These are phyloP conservation scores for Stachybotrys chlorohalonatus DNA, from an alignment of 2,329 filamentous ascomycete species.

Conservation along the genomic window DNA sequence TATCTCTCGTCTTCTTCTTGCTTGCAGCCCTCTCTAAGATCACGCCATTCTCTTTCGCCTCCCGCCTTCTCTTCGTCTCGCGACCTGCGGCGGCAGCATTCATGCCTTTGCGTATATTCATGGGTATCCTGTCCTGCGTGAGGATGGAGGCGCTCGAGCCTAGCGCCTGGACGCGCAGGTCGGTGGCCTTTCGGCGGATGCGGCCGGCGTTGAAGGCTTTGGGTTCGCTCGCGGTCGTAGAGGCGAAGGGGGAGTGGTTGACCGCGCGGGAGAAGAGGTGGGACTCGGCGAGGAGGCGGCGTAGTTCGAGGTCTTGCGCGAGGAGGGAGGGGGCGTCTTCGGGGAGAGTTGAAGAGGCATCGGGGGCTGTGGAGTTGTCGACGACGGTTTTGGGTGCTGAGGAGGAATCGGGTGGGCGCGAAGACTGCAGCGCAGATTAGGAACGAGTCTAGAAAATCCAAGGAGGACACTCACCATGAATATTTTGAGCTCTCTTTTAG, in stretches of 20 bases:
- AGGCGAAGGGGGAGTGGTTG: constrained; percentile 28
- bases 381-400: constrained; percentile 8
- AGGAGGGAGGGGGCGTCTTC: constrained; percentile 62
- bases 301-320: constrained; percentile 86
- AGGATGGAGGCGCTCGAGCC: constrained; percentile 70
- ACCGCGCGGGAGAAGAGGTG: constrained; percentile 60
- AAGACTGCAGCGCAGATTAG: constrained; percentile 26
- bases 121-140: constrained; percentile 79
- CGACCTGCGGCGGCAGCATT: constrained; percentile 51
- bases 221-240: constrained; percentile 24
- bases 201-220: constrained; percentile 50
- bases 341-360: constrained; percentile 22
- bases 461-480: constrained; percentile 55
- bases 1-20: constrained; percentile 28
- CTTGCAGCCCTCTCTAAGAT: constrained; percentile 59
- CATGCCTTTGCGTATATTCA: constrained; percentile 81
- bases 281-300: constrained; percentile 83
- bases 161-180: constrained; percentile 73
- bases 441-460: neutral
- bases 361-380: constrained; percentile 11
- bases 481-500: constrained; percentile 62
- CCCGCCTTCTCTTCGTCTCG: constrained; percentile 63
- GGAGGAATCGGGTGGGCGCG: constrained; percentile 35
- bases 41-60: constrained; percentile 85
- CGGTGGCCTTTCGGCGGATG: constrained; percentile 71